phyloP scores from a whole-genome alignment of 2,329 filamentous ascomycete genomes.

The Xylariaceae sp. region DNA sequence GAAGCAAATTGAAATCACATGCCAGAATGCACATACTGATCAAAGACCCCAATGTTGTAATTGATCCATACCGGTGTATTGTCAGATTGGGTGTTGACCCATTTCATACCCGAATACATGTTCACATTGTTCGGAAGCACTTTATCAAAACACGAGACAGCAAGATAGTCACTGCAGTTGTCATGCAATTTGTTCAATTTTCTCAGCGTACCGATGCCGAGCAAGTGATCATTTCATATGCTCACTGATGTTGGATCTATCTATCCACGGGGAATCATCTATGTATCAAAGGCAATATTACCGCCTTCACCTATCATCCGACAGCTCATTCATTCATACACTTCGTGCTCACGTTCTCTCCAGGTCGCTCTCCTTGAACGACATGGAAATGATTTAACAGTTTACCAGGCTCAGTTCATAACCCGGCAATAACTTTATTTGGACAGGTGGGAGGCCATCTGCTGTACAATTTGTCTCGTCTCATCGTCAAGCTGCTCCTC shows the following conservation, averaged over 20 bases:
- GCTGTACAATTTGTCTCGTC: conserved; percentile 64
- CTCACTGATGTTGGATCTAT: conserved; percentile 6
- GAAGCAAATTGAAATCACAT: no score
- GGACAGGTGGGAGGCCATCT: conserved; percentile 49
- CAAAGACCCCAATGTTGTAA: no score
- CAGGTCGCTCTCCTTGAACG: conserved; percentile 8
- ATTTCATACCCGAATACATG: no score
- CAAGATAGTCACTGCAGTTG: no score
- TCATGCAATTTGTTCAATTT: no score
- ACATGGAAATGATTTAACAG: conserved; percentile 3
- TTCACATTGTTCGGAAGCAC: no score
- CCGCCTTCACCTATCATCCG: conserved; percentile 13
- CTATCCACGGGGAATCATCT: conserved; percentile 34
- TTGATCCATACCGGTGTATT: no score
- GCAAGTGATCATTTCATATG: background rate
- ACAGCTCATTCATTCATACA: conserved; percentile 29
- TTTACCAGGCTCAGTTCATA: background rate
- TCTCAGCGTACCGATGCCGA: no score
- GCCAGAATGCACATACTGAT: no score
- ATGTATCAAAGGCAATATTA: conserved; percentile 21
- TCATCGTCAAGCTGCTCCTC: conserved; percentile 73
- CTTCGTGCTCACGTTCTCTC: conserved; percentile 25
- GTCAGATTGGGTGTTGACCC: no score
- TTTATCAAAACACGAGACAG: no score
- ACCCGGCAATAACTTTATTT: conserved; percentile 16